These are phyloP conservation scores for Talaromyces sp. DNA, from an alignment of 2,329 filamentous ascomycete genomes.

Conservation along the genomic window DNA sequence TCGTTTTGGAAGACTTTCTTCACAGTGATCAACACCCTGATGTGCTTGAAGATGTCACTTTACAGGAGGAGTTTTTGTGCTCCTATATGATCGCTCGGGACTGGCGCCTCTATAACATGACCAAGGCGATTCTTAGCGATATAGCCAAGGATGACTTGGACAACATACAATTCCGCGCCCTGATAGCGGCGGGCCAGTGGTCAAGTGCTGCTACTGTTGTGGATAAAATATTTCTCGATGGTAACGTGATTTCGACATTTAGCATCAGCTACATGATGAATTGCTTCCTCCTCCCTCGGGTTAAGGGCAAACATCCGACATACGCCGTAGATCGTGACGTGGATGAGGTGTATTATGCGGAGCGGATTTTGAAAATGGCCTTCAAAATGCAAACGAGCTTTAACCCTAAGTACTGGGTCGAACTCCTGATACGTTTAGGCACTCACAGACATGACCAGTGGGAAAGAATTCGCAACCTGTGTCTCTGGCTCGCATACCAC, in stretches of 20 bases:
- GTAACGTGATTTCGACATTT: slow-evolving; percentile 37
- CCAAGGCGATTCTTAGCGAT: slow-evolving; percentile 50
- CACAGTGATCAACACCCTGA: slow-evolving; percentile 63
- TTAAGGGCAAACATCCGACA: slow-evolving; percentile 21
- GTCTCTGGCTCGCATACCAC: slow-evolving; percentile 47
- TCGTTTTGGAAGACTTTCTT: slow-evolving; percentile 50
- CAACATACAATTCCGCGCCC: slow-evolving; percentile 38
- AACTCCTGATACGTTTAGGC: slow-evolving; percentile 57
- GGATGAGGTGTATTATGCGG: slow-evolving; percentile 40
- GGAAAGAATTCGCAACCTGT: slow-evolving; percentile 48
- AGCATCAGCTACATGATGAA: slow-evolving; percentile 44
- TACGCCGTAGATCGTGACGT: slow-evolving; percentile 26
- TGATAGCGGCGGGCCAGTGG: slow-evolving; percentile 29
- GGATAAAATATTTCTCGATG: slow-evolving; percentile 47
- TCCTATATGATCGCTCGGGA: slow-evolving; percentile 50
- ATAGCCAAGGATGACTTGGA: slow-evolving; percentile 27
- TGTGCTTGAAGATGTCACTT: slow-evolving; percentile 51
- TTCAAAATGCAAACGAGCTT: slow-evolving; percentile 38
- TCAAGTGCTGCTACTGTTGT: slow-evolving; percentile 28
- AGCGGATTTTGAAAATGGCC: slow-evolving; percentile 47
- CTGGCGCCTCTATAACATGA: slow-evolving; percentile 50
- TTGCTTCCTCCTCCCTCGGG: slow-evolving; percentile 27
- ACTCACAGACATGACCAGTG: slow-evolving; percentile 53
- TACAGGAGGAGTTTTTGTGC: slow-evolving; percentile 53
- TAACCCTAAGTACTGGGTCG: slow-evolving; percentile 48